These are phyloP conservation scores for Ganoderma sinense DNA, from an alignment of 1,284 basidiomycete species.

Conservation along the genomic window DNA sequence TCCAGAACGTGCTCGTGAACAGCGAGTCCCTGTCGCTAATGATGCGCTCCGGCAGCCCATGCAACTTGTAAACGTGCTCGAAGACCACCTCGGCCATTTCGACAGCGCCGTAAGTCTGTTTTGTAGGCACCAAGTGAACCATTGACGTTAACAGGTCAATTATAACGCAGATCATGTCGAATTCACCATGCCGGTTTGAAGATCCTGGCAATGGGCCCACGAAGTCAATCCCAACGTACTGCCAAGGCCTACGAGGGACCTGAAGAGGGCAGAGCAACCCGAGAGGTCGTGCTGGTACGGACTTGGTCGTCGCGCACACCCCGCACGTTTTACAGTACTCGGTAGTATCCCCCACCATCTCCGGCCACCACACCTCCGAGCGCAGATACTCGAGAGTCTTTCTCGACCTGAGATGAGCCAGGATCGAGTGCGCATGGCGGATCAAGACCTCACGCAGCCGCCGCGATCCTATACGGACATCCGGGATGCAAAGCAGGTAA, in stretches of 20 bases:
- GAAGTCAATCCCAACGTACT: conserved; percentile 43
- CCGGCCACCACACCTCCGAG: conserved; percentile 39
- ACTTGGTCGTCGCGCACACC: conserved; percentile 30
- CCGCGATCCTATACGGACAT: conserved; percentile 24
- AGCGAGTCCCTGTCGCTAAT: not conserved
- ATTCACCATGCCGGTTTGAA: conserved; percentile 33
- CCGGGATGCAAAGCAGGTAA: conserved; percentile 26
- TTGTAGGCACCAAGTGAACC: conserved; percentile 38
- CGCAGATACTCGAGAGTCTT: conserved; percentile 35
- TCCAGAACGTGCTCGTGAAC: not conserved
- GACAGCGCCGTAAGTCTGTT: conserved; percentile 38
- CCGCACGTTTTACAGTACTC: conserved; percentile 33
- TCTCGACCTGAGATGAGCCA: conserved; percentile 35
- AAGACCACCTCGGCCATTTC: conserved; percentile 34
- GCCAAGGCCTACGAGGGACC: conserved; percentile 34
- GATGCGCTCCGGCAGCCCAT: not conserved
- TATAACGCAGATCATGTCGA: conserved; percentile 39
- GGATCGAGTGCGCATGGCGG: conserved; percentile 35
- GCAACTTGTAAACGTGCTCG: conserved; percentile 2
- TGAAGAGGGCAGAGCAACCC: conserved; percentile 18
- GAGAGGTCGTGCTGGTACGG: not conserved
- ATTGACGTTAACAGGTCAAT: conserved; percentile 43
- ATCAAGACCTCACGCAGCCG: conserved; percentile 34
- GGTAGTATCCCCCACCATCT: conserved; percentile 29
- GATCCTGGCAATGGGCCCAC: conserved; percentile 44